Conservation (phyloP, 441 rosid species). For the Croton setiger region DNA sequence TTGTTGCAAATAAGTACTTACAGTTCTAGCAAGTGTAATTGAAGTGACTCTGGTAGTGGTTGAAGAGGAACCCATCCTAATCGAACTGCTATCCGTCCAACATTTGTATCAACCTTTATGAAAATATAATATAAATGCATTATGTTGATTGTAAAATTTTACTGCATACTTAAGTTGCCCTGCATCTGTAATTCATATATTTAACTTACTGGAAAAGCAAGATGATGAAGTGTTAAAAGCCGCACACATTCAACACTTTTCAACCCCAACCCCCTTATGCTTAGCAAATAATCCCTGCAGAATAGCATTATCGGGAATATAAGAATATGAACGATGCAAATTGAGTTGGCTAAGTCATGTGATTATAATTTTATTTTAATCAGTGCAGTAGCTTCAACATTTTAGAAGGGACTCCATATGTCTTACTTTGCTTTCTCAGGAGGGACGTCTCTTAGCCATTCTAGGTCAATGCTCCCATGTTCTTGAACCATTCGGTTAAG, state of each 20-base stretch:
- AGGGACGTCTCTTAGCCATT: conserved; percentile 86
- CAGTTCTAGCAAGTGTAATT: conserved; percentile 93
- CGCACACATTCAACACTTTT: conserved; percentile 99
- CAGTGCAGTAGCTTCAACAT: background rate
- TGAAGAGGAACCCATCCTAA: conserved; percentile 99
- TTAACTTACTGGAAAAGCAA: conserved; percentile 91
- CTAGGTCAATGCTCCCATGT: conserved; percentile 83
- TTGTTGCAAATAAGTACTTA: conserved; percentile 34
- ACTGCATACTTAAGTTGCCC: conserved; percentile 15
- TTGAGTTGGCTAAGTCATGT: background rate
- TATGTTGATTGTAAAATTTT: conserved; percentile 14
- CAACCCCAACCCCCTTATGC: conserved; percentile 83
- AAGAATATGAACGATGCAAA: background rate
- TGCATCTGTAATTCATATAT: conserved; percentile 20
- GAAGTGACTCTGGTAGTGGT: conserved; percentile 96
- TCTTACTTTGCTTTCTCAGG: conserved; percentile 85
- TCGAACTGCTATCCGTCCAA: conserved; percentile 97
- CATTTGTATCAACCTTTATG: conserved; percentile 94
- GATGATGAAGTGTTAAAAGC: conserved; percentile 91
- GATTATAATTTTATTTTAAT: background rate
- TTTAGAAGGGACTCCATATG: conserved; percentile 12
- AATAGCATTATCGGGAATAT: conserved; percentile 17
- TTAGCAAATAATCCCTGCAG: conserved; percentile 83
- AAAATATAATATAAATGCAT: conserved; percentile 27
- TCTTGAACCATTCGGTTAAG: conserved; percentile 67